phyloP scores from a whole-genome alignment of 805 yeast genomes.

The Zygoascus ofunaensis region DNA sequence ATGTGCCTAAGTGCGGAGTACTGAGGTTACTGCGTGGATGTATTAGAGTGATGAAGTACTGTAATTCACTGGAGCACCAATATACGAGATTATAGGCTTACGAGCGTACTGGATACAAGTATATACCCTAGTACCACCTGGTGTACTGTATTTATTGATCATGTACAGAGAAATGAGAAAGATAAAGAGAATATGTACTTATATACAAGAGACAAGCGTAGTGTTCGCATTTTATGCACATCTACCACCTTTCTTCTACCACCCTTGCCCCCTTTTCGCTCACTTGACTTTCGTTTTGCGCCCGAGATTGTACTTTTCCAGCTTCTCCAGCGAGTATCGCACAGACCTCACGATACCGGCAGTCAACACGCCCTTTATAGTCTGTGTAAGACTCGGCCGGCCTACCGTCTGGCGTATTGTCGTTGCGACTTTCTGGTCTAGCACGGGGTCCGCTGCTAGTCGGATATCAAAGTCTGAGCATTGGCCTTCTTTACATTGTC shows the following conservation, averaged over 20 bases:
- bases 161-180: too few relatives aligned
- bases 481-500: slow-evolving; percentile 21
- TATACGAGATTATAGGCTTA: too few relatives aligned
- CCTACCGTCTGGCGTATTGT: slow-evolving; percentile 50
- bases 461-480: slow-evolving; percentile 32
- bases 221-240: not conserved
- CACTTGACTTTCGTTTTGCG: not conserved
- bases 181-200: too few relatives aligned
- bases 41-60: too few relatives aligned
- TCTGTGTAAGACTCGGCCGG: slow-evolving; percentile 65
- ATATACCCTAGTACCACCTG: too few relatives aligned
- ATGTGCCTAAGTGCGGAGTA: too few relatives aligned
- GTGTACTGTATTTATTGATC: too few relatives aligned
- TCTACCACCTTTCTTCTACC: not conserved
- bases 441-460: slow-evolving; percentile 33
- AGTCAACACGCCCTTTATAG: slow-evolving; percentile 73
- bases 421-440: slow-evolving; percentile 30
- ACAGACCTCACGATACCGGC: slow-evolving; percentile 72
- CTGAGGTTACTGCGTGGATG: too few relatives aligned
- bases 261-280: not conserved
- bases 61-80: too few relatives aligned
- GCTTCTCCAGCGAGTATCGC: slow-evolving; percentile 70
- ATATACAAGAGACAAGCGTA: too few relatives aligned
- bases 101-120: too few relatives aligned
- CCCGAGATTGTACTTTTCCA: slow-evolving; percentile 26